phyloP scores from a whole-genome alignment of 306 rosid species.

The Erythrophleum fordii region DNA sequence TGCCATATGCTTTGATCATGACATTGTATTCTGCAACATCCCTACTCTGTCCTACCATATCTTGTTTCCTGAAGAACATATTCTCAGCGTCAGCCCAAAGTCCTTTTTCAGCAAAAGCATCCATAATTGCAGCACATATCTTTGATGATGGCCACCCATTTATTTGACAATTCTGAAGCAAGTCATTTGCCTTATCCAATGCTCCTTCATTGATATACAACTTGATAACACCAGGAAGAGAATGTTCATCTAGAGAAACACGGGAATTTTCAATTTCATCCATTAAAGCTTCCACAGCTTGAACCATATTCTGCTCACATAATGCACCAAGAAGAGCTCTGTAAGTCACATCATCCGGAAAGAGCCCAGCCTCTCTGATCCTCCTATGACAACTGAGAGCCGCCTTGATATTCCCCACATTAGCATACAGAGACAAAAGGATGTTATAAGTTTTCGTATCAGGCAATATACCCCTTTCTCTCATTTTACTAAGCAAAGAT shows the following conservation, averaged over 20 bases:
- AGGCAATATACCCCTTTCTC: constrained; percentile 72
- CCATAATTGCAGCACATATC: constrained; percentile 67
- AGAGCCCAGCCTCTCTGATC: constrained; percentile 78
- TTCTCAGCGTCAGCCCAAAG: constrained; percentile 80
- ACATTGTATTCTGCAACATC: constrained; percentile 77
- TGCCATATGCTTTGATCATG: constrained; percentile 92
- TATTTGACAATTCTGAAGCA: constrained; percentile 55
- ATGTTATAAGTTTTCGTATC: constrained; percentile 87
- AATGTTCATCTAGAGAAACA: constrained; percentile 60
- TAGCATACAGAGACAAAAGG: constrained; percentile 77
- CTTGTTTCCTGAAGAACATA: constrained; percentile 61
- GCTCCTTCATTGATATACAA: constrained; percentile 73
- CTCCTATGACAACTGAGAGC: constrained; percentile 63
- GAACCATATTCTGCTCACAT: constrained; percentile 71
- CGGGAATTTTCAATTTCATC: constrained; percentile 67
- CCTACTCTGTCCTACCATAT: constrained; percentile 49
- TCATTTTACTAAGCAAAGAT: constrained; percentile 80
- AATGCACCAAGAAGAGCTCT: constrained; percentile 67
- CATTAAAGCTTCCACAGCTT: constrained; percentile 65
- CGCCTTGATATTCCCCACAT: constrained; percentile 64
- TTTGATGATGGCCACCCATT: constrained; percentile 52
- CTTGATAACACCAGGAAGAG: constrained; percentile 70
- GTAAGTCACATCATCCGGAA: constrained; percentile 75
- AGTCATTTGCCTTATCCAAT: constrained; percentile 58
- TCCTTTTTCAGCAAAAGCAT: constrained; percentile 85